Base-by-base conservation (phyloP, 2,329 filamentous ascomycete species). In the Fusarium sp. region DNA sequence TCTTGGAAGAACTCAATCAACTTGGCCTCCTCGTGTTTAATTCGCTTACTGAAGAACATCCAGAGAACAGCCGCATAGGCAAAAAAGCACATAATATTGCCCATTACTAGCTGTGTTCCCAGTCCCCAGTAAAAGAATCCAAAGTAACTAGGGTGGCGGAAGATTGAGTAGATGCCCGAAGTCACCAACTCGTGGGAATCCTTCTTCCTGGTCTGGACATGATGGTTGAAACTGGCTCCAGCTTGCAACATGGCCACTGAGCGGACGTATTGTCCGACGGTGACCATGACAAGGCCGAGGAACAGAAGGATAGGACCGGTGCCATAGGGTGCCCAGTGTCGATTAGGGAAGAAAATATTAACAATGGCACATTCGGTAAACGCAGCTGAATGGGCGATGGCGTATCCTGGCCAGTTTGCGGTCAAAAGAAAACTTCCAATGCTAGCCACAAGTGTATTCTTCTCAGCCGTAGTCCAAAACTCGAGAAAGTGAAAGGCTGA, bases 71-170 rank as follows among this genome's bases (percentile, higher is more conserved):
- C 80, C 0, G 89, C 83, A 84, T 97, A 98, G 4, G 83, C 92
- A 11, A 91, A 74, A 63, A 97, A 90, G 80, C 94, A 97, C 5
- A 97, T 73, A 14, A 88, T 83, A 82, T 99, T 99, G 23, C 95
- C 95, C 72, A 98, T 86, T 60, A 97, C 90, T 46, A 98, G 79
- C 85, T 99, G 96, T 18, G 95, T 97, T 10, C 96, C 96, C n/a
- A 98, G 79, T 0, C 93, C 94, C 95, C 95, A 99, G 91, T 94
- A 98, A 82, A 97, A 99, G 84, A 98, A 99, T 7, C 95, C 96
- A 84, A 98, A 98, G 83, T 99, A 99, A 66, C 92, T 93, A 18
- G 96, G 96, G 81, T 99, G 96, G 29, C 96, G 86, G 58, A 97
- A 84, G 48, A 88, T 81, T 12, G 85, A 84, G 81, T 98, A 99